Conservation (phyloP, 306 rosid genomes). For the cucumber (Cucumis sativus) region Cucumber_9930_V3 NC_026655.2:1688501-1689000, state of each 20-base stretch:
- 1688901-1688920: constrained; percentile 22
- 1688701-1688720: constrained; percentile 16
- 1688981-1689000: constrained; percentile 22
- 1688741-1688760: neutral
- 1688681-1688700: constrained; percentile 11
- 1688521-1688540: constrained; percentile 17
- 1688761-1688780: neutral
- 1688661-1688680: constrained; percentile 11
- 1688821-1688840: constrained; percentile 11
- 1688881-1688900: constrained; percentile 22
- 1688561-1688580: constrained; percentile 7
- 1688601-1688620: constrained; percentile 17
- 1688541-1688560: constrained; percentile 16
- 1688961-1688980: constrained; percentile 19
- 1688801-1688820: neutral
- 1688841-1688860: constrained; percentile 32
- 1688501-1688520: constrained; percentile 13
- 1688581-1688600: constrained; percentile 18
- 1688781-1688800: neutral
- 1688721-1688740: neutral
- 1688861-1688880: constrained; percentile 16
- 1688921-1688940: constrained; percentile 15
- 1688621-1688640: constrained; percentile 21
- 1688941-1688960: constrained; percentile 2
- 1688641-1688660: constrained; percentile 15